Conservation (phyloP, 176 grass and related monocot genomes). For the Musa beccarii region DNA sequence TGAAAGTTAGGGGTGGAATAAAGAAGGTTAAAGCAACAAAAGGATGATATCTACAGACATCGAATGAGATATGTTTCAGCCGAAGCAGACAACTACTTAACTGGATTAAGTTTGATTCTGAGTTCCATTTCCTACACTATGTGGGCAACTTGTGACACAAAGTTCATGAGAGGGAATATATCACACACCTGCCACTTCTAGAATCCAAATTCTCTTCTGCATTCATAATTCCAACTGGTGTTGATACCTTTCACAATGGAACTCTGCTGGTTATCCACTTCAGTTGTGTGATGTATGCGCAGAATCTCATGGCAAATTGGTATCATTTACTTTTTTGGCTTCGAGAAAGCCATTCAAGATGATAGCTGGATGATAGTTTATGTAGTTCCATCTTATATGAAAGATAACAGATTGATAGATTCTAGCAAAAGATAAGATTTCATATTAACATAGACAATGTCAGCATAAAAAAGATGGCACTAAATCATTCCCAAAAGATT, state of each 20-base stretch:
- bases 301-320: not conserved
- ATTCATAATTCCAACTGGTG: slow-evolving; percentile 24
- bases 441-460: too few species aligned
- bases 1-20: not conserved
- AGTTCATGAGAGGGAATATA: slow-evolving; percentile 12
- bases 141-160: slow-evolving; percentile 25
- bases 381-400: not conserved
- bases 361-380: not conserved
- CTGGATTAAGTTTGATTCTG: not conserved
- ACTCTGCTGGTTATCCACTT: too few species aligned
- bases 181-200: not conserved
- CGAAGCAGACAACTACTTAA: not conserved
- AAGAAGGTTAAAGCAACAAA: not conserved
- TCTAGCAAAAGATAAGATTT: not conserved
- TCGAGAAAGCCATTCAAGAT: not conserved
- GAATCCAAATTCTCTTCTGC: slow-evolving; percentile 11
- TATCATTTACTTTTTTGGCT: not conserved
- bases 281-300: not conserved
- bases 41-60: not conserved
- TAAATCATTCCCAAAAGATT: too few species aligned
- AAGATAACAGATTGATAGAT: not conserved
- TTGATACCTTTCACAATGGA: slow-evolving; percentile 2
- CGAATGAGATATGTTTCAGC: slow-evolving; percentile 7
- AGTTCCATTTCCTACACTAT: slow-evolving; percentile 6
- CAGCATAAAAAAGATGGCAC: too few species aligned